phyloP scores from a whole-genome alignment of 2,329 filamentous ascomycete genomes.

The Colletotrichum tropicicola region DNA sequence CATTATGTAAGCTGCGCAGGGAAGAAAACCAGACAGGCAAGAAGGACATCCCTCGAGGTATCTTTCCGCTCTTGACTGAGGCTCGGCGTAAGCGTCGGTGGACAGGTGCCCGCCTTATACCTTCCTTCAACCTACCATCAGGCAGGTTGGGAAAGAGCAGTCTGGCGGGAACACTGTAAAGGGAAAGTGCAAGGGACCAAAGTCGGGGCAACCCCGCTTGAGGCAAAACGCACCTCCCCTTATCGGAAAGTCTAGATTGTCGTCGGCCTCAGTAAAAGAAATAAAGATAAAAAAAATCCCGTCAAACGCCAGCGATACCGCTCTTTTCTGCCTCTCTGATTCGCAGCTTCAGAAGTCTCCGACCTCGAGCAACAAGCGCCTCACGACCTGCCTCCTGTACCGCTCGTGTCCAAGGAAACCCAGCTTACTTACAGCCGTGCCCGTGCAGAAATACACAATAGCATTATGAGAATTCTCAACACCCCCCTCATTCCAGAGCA shows the following conservation, averaged over 20 bases:
- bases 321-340: slow-evolving; percentile 3
- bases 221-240: slow-evolving; percentile 28
- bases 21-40: no score
- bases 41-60: no score
- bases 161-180: no score
- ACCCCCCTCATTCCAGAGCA: slow-evolving; percentile 21
- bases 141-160: no score
- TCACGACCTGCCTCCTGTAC: not conserved
- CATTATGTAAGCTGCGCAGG: no score
- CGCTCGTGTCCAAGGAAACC: not conserved
- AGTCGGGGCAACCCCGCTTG: slow-evolving; percentile 29
- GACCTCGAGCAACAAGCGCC: not conserved
- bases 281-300: slow-evolving; percentile 6
- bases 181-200: not conserved
- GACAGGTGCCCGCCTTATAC: no score
- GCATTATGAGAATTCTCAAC: slow-evolving; percentile 28
- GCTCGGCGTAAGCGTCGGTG: no score
- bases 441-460: not conserved
- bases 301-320: slow-evolving; percentile 17
- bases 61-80: no score
- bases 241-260: slow-evolving; percentile 31
- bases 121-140: no score
- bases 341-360: not conserved
- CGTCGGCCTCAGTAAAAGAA: slow-evolving; percentile 9
- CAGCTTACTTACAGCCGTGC: not conserved